Conservation (phyloP, 345 rosid genomes). For the Viola odorata region DNA sequence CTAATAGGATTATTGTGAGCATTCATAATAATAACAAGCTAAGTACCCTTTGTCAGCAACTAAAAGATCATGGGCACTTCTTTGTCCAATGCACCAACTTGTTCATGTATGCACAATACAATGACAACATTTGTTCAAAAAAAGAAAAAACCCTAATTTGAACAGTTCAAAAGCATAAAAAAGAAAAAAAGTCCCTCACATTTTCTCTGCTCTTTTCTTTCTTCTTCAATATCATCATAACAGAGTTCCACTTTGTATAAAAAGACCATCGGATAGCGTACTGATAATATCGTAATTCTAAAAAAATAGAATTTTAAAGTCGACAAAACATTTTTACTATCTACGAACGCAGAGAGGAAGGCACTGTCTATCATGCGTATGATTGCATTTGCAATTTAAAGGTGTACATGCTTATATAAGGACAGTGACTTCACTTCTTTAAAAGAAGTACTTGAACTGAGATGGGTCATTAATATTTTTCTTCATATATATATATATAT, state of each 20-base stretch:
- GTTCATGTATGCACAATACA: background rate
- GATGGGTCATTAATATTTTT: conserved; percentile 11
- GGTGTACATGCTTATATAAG: background rate
- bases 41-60: too few species aligned
- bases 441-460: background rate
- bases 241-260: background rate
- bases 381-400: conserved; percentile 4
- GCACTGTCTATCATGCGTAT: background rate
- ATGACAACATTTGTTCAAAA: background rate
- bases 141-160: background rate
- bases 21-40: too few species aligned
- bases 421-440: conserved; percentile 13
- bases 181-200: conserved; percentile 7
- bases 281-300: too few species aligned
- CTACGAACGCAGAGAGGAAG: background rate
- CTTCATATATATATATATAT: conserved; percentile 3
- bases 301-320: too few species aligned
- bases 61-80: conserved; percentile 1
- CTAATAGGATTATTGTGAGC: too few species aligned
- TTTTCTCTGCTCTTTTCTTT: conserved; percentile 1
- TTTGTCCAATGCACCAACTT: conserved; percentile 13
- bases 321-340: too few species aligned
- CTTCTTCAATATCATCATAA: conserved; percentile 26
- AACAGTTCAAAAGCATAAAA: background rate
- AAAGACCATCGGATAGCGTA: too few species aligned